Base-by-base conservation (phyloP, 163 green algal species). In the Volvox carteri region DNA sequence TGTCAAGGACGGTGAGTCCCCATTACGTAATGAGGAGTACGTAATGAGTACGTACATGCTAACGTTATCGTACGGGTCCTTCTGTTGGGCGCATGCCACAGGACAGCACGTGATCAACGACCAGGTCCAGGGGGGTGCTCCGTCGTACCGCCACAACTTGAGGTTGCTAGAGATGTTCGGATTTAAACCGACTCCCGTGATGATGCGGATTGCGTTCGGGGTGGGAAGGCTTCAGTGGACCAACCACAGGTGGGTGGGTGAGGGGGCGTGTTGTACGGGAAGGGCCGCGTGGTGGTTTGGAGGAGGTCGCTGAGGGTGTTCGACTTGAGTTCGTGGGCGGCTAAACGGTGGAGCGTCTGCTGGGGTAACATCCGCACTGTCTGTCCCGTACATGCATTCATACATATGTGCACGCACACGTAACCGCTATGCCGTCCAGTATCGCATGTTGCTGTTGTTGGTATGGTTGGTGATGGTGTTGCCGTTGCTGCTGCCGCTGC, bases 91-190 rank as follows among this genome's bases (percentile, higher is more conserved):
- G 28, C 44, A 25, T 16, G 11, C 11, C 48, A n/a, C 86, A 91
- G 90, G 86, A 37, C 41, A 78, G 54, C 68, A 89, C 39, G 75
- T 90, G 12, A 93, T 96, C 50, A 96, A 95, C 65, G 93, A 96
- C 75, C 93, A 95, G 86, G 94, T 96, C n/a, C 94, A 97, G 78
- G 95, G 95, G 21, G 95, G 95, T 18, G 94, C 94, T 0, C 90
- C 91, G 1, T 93, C 77, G 35, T 97, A 97, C 84, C 90, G 93
- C 35, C 95, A 97, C 89, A 95, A 95, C 89, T 85, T 96, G n/a
- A 73, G 88, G 56, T 89, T 97, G n/a, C 89, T 97, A 37, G 81
- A 92, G 50, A 58, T 87, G 86, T 93, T 93, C 87, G 93, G 92
- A 8, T 94, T 96, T 79, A 92, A 96, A 88, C 79, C 92, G 8